Percentiles rank a stretch among this genome's conserved stretches.
Evolutionary conservation across 331 rosid genomes (phyloP).

Genomic region (Erythrophleum ivorense): DNA sequence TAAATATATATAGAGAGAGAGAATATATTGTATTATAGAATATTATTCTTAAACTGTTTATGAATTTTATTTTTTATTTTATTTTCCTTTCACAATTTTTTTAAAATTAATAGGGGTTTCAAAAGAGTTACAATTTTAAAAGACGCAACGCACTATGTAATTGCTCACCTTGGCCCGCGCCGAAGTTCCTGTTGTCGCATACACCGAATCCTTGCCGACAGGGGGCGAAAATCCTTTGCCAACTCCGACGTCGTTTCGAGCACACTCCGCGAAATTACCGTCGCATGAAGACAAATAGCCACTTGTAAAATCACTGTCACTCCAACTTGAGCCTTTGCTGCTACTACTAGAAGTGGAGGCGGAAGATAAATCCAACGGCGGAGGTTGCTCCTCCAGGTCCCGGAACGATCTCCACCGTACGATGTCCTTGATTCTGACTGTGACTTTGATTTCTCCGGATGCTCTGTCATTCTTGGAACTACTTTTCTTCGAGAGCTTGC

Average conservation of each 20-base stretch:
- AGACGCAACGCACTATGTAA: conserved; percentile 43
- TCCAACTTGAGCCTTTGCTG: conserved; percentile 72
- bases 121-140: neutral
- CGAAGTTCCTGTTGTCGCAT: conserved; percentile 21
- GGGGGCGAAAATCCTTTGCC: conserved; percentile 44
- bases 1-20: no score
- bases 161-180: conserved; percentile 56
- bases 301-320: conserved; percentile 69
- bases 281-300: conserved; percentile 53
- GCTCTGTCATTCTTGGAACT: neutral
- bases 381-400: conserved; percentile 44
- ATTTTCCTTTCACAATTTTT: no score
- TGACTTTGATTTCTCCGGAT: conserved; percentile 24
- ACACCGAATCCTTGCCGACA: conserved; percentile 63
- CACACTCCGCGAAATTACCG: conserved; percentile 16
- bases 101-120: no score
- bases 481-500: conserved; percentile 18
- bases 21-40: no score
- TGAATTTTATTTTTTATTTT: no score
- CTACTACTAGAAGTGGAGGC: conserved; percentile 35
- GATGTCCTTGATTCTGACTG: conserved; percentile 73
- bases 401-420: conserved; percentile 82
- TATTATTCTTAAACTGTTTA: no score
- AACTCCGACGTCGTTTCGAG: conserved; percentile 40
- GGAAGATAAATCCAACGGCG: conserved; percentile 44